phyloP scores from a whole-genome alignment of 1,139 yeast genomes.

The Saccharomyces uvarum region DNA sequence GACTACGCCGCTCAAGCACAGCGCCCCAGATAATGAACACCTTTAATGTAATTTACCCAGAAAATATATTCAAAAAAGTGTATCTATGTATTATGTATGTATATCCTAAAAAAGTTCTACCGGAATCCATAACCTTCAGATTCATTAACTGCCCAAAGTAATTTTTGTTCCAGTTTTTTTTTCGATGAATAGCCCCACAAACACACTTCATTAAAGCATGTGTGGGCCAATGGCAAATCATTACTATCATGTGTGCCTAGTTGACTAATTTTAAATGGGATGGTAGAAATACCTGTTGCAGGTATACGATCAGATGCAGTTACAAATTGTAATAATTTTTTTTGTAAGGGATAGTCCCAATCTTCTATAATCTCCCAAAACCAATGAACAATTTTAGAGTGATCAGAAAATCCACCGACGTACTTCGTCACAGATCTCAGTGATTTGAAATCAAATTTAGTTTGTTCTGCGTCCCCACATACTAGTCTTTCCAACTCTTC shows the following conservation, averaged over 20 bases:
- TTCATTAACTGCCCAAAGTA: constrained; percentile 61
- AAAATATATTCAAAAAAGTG: not conserved
- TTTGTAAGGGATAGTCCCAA: constrained; percentile 44
- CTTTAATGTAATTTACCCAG: not conserved
- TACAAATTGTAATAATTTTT: constrained; percentile 61
- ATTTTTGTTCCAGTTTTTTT: constrained; percentile 47
- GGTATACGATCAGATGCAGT: constrained; percentile 91
- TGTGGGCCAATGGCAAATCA: constrained; percentile 77
- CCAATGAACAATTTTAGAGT: constrained; percentile 51
- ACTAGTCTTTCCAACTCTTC: constrained; percentile 72
- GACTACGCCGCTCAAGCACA: not conserved
- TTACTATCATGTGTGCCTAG: constrained; percentile 39
- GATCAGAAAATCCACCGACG: constrained; percentile 45
- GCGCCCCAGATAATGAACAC: not conserved
- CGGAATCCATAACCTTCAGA: constrained; percentile 82
- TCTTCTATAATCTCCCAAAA: constrained; percentile 69
- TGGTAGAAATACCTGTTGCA: constrained; percentile 77
- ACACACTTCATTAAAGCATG: constrained; percentile 87
- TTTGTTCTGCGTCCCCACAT: constrained; percentile 61
- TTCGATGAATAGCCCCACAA: constrained; percentile 54
- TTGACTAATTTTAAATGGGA: constrained; percentile 58
- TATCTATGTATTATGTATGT: not conserved
- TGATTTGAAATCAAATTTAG: constrained; percentile 55
- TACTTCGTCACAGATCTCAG: constrained; percentile 68
- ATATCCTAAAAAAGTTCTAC: constrained; percentile 21